phyloP scores from a whole-genome alignment of 805 yeast genomes.

The Suhomyces prunicola region DNA sequence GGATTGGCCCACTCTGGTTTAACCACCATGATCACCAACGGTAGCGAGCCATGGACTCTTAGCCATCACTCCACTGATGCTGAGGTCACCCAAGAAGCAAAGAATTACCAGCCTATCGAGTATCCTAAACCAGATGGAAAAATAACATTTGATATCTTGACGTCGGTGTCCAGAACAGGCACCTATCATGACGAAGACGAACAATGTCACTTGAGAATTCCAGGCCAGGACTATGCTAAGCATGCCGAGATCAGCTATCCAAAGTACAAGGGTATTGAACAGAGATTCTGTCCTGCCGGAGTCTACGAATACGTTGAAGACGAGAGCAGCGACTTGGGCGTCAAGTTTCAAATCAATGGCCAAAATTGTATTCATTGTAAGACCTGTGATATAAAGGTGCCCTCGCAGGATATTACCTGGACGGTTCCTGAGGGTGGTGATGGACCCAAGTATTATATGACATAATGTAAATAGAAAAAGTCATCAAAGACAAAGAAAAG shows the following conservation, averaged over 20 bases:
- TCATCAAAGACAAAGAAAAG: too few relatives aligned
- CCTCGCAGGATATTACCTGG: constrained; percentile 93
- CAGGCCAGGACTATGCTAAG: constrained; percentile 55
- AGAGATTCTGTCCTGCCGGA: constrained; percentile 96
- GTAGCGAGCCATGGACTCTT: constrained; percentile 87
- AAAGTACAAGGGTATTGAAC: constrained; percentile 81
- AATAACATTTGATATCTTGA: constrained; percentile 84
- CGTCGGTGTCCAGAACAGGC: constrained; percentile 96
- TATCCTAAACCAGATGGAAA: constrained; percentile 97
- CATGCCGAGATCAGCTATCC: constrained; percentile 74
- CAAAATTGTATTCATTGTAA: constrained; percentile 98
- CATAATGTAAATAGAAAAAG: constrained; percentile 32
- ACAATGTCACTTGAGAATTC: constrained; percentile 73
- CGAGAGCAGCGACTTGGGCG: constrained; percentile 55
- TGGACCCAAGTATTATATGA: constrained; percentile 93
- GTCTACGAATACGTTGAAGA: constrained; percentile 91
- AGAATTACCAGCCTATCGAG: constrained; percentile 62
- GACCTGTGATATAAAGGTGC: constrained; percentile 96
- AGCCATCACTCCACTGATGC: constrained; percentile 70
- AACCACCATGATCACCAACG: constrained; percentile 73
- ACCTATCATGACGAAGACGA: constrained; percentile 95
- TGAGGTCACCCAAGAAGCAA: constrained; percentile 64
- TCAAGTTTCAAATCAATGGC: constrained; percentile 86
- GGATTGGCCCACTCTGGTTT: constrained; percentile 85
- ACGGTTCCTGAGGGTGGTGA: constrained; percentile 99